Evolutionary conservation across 2,329 filamentous ascomycete species (phyloP).

Genomic region (Malbranchea zuffiana): DNA sequence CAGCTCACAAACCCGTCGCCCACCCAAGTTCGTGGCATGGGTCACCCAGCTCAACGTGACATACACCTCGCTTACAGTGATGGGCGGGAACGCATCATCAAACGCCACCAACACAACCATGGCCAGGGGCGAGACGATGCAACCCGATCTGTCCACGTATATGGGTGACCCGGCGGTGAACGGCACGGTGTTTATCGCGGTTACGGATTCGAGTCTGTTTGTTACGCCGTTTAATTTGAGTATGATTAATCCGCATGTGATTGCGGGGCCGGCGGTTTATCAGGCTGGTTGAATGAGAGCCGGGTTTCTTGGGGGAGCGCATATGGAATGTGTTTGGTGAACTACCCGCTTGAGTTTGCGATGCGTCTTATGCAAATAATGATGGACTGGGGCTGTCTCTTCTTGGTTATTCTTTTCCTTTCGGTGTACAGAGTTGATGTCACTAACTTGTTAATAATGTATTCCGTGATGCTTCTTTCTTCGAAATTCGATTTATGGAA

Average conservation of each 20-base stretch:
- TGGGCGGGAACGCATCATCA: conserved; percentile 1
- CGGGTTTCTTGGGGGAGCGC: neutral
- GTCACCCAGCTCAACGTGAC: conserved; percentile 67
- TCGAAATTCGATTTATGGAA: no score
- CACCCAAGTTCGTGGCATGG: conserved; percentile 65
- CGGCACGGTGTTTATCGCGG: conserved; percentile 65
- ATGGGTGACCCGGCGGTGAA: conserved; percentile 60
- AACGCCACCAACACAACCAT: conserved; percentile 3
- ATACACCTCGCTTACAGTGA: conserved; percentile 49
- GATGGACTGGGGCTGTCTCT: no score
- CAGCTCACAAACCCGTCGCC: conserved; percentile 41
- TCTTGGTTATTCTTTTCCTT: no score
- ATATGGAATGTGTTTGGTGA: no score
- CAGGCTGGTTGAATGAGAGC: conserved; percentile 58
- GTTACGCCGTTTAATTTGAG: conserved; percentile 68
- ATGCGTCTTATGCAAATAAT: no score
- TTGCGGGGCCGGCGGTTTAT: conserved; percentile 60
- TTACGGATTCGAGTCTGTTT: conserved; percentile 58
- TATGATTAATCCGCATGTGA: conserved; percentile 64
- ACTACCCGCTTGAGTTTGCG: no score
- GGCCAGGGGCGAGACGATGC: conserved; percentile 22
- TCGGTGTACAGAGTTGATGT: no score
- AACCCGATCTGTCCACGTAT: conserved; percentile 60
- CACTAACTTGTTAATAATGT: no score
- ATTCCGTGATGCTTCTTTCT: no score